These are phyloP conservation scores for Capsella bursapastoris DNA, from an alignment of 345 rosid genomes.

Conservation along the genomic window DNA sequence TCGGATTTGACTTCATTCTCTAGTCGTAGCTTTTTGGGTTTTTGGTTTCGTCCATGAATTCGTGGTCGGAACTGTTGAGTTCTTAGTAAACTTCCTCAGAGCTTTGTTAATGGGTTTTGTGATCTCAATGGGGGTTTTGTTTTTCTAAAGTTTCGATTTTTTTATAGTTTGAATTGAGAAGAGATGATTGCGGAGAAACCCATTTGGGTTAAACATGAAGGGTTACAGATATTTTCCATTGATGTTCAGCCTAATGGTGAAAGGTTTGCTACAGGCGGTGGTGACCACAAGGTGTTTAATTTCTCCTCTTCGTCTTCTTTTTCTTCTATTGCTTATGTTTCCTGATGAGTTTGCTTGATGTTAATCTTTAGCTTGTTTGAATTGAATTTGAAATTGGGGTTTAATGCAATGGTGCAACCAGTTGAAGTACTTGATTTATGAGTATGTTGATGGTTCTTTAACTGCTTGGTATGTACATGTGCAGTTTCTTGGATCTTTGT, in stretches of 20 bases:
- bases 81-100: neutral
- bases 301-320: neutral
- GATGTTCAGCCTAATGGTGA: constrained; percentile 97
- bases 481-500: constrained; percentile 1
- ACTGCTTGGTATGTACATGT: neutral
- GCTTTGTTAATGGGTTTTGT: constrained; percentile 19
- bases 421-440: too few species aligned
- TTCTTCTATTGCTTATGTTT: neutral
- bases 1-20: constrained; percentile 27
- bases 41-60: constrained; percentile 13
- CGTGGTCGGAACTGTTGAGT: constrained; percentile 12
- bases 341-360: neutral
- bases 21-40: constrained; percentile 26
- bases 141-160: neutral
- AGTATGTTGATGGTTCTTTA: neutral
- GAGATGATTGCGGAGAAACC: constrained; percentile 98
- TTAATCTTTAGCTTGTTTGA: neutral
- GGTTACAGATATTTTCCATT: constrained; percentile 95
- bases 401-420: too few species aligned
- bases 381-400: neutral
- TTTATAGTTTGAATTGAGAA: constrained; percentile 20
- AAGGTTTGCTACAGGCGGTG: constrained; percentile 98
- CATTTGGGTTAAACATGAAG: constrained; percentile 94
- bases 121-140: constrained; percentile 1
- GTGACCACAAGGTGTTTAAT: constrained; percentile 86